phyloP scores from a whole-genome alignment of 2,329 filamentous ascomycete genomes.

The Uncinocarpus reesii region DNA sequence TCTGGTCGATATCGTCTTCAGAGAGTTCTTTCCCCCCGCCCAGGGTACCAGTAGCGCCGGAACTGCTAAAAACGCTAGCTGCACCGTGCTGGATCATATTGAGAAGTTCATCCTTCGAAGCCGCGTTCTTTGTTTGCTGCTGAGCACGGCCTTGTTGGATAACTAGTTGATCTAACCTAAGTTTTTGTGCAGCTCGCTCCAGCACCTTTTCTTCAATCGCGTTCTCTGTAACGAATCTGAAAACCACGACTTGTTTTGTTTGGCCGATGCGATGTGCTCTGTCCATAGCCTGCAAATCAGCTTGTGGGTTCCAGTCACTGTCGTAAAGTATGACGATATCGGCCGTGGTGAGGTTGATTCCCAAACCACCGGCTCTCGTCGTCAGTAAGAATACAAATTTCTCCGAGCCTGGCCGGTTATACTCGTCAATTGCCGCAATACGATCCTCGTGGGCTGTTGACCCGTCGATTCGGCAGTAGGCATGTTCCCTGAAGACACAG shows the following conservation, averaged over 20 bases:
- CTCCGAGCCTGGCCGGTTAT: conserved; percentile 91
- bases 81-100: conserved; percentile 99
- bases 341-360: conserved; percentile 90
- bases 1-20: conserved; percentile 83
- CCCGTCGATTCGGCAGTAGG: conserved; percentile 96
- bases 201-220: conserved; percentile 98
- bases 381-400: conserved; percentile 95
- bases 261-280: conserved; percentile 96
- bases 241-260: conserved; percentile 94
- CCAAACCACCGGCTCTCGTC: conserved; percentile 86
- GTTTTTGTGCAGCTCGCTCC: conserved; percentile 89
- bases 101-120: conserved; percentile 89
- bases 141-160: conserved; percentile 96
- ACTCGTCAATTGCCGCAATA: conserved; percentile 94
- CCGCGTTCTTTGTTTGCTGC: conserved; percentile 77
- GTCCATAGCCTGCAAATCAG: conserved; percentile 97
- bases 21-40: conserved; percentile 54
- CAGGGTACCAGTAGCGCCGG: conserved; percentile 53
- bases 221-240: conserved; percentile 93
- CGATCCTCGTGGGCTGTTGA: conserved; percentile 95
- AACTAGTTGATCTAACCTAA: conserved; percentile 90
- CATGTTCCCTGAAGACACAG: conserved; percentile 86
- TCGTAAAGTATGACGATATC: conserved; percentile 96
- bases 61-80: conserved; percentile 78
- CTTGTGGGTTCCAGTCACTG: conserved; percentile 98